Evolutionary conservation across 176 grass and related monocot species (phyloP).

Genomic region (Oryza nivara): DNA sequence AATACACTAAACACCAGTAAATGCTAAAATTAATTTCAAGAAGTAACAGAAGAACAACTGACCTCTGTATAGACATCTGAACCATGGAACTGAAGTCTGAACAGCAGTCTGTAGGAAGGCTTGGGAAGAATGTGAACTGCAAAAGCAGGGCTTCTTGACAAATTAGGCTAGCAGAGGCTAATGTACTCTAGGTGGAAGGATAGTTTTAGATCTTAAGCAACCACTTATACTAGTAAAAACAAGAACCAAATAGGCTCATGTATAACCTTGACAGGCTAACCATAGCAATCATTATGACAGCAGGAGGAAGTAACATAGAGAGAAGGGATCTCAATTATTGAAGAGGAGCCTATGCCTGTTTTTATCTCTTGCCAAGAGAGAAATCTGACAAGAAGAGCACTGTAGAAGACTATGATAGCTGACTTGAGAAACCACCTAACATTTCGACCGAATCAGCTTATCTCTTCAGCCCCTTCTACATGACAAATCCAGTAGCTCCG

Average conservation of each 20-base stretch:
- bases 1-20: constrained; percentile 16
- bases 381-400: constrained; percentile 21
- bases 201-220: constrained; percentile 30
- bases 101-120: constrained; percentile 25
- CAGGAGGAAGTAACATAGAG: constrained; percentile 21
- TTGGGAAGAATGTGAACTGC: constrained; percentile 7
- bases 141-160: constrained; percentile 28
- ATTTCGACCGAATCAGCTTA: constrained; percentile 31
- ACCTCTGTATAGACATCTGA: constrained; percentile 49
- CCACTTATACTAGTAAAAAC: constrained; percentile 27
- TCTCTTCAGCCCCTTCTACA: constrained; percentile 32
- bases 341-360: constrained; percentile 24
- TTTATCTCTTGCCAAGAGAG: constrained; percentile 21
- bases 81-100: constrained; percentile 31
- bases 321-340: constrained; percentile 54
- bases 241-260: constrained; percentile 19
- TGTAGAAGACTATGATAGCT: constrained; percentile 33
- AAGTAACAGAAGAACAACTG: constrained; percentile 40
- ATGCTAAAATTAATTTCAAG: constrained; percentile 29
- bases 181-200: constrained; percentile 14
- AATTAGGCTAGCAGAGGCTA: constrained; percentile 23
- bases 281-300: constrained; percentile 33
- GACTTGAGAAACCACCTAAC: constrained; percentile 33
- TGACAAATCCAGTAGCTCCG: constrained; percentile 3
- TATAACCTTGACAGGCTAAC: constrained; percentile 33